Base-by-base conservation (phyloP, 2,329 filamentous ascomycete genomes). In the Microdochium paspali region DNA sequence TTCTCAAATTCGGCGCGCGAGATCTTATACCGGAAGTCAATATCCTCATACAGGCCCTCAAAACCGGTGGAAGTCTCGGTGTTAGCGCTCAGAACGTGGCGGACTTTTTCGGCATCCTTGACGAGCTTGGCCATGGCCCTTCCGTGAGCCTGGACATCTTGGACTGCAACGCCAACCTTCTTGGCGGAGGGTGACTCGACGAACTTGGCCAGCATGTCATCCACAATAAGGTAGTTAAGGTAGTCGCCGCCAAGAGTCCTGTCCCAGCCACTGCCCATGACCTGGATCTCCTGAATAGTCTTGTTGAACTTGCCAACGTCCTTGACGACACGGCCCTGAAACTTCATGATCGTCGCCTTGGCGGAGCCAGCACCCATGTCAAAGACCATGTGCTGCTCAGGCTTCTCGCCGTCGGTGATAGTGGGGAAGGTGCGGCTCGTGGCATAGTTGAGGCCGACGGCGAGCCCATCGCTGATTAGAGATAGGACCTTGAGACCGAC, bases 291-390 rank as follows among this genome's bases (percentile, higher is more conserved):
- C 63, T 97, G 93, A 26, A 98, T 71, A 1, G 90, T 96, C 79
- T 97, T 97, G 75, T 96, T 97, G 72, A 80, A 91, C 65, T 87
- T 90, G 54, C 90, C 90, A 47, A 91, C 70, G 57, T 96, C 91
- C 74, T 97, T 98, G 52, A 97, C 84, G 2, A 78, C 83, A 56
- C 85, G 84, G 62, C 87, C 86, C 66, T 96, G 90, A 69, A 98
- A 95, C 58, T 84, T 85, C 62, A 98, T 69, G 46, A 98, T 73
- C 6, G 90, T 93, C 4, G 91, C 91, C 58, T 89, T 95, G 26
- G 91, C 87, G 43, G 89, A 96, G 4, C 93, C 93, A 55, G 93
- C 90, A 55, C 93, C 93, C 90, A 98, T 97, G 63, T 98, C 93
- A 61, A 93, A 98, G 25, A 98, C 81, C 64, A 98, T 70, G 68